These are phyloP conservation scores for Termitomyces sp. DNA, from an alignment of 768 basidiomycete species.

Conservation along the genomic window DNA sequence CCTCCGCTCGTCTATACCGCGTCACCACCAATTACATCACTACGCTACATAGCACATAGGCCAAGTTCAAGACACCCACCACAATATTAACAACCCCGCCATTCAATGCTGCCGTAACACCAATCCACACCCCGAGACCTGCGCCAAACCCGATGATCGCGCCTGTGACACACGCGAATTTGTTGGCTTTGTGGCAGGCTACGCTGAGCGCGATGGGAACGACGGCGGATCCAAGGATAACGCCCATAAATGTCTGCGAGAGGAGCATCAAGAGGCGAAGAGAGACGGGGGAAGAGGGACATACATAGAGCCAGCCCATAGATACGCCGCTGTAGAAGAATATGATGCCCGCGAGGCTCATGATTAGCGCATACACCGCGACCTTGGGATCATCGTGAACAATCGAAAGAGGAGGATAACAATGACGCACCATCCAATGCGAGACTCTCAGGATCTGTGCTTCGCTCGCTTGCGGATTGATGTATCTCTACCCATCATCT, in stretches of 20 bases:
- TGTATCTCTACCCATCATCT: slow-evolving; percentile 49
- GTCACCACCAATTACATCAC: too few relatives aligned
- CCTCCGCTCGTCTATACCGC: slow-evolving; percentile 53
- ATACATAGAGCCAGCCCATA: slow-evolving; percentile 90
- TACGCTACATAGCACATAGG: neutral
- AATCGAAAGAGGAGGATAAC: neutral
- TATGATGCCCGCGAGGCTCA: slow-evolving; percentile 78
- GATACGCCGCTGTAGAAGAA: slow-evolving; percentile 90
- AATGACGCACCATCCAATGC: slow-evolving; percentile 54
- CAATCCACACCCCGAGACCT: slow-evolving; percentile 78
- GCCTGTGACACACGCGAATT: too few relatives aligned
- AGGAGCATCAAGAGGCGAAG: neutral
- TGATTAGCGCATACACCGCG: slow-evolving; percentile 64
- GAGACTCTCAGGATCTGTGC: slow-evolving; percentile 63
- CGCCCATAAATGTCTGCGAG: slow-evolving; percentile 78
- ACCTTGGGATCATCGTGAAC: slow-evolving; percentile 37
- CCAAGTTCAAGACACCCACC: slow-evolving; percentile 14
- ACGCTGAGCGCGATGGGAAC: slow-evolving; percentile 84
- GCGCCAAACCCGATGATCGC: too few relatives aligned
- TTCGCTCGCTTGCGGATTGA: slow-evolving; percentile 80
- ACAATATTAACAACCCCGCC: slow-evolving; percentile 64
- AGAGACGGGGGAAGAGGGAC: slow-evolving; percentile 19
- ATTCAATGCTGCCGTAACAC: slow-evolving; percentile 70
- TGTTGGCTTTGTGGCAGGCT: slow-evolving; percentile 83
- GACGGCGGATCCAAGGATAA: slow-evolving; percentile 79